Percentiles rank a stretch among this genome's conserved stretches.
phyloP scores from a whole-genome alignment of 2,329 filamentous ascomycete species.

The Beauveria varroae region DNA sequence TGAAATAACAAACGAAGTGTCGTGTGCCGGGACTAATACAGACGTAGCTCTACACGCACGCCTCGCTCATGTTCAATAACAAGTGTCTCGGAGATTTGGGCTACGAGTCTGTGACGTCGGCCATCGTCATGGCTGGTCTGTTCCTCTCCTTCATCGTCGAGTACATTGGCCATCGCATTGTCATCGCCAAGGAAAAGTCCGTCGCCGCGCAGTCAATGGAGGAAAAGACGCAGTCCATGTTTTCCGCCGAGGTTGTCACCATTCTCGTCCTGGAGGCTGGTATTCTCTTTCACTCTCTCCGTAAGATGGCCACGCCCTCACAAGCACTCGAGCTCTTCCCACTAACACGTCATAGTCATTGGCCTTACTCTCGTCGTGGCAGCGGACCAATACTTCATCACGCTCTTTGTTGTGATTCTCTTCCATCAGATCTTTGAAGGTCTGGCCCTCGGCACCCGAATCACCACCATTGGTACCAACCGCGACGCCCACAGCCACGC shows the following conservation, averaged over 20 bases:
- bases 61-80: constrained; percentile 64
- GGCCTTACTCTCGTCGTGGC: constrained; percentile 56
- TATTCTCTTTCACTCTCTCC: constrained; percentile 66
- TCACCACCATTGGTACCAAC: constrained; percentile 47
- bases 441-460: constrained; percentile 63
- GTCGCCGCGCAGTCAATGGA: constrained; percentile 18
- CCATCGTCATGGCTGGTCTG: constrained; percentile 66
- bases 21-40: not conserved
- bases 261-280: constrained; percentile 66
- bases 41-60: constrained; percentile 61
- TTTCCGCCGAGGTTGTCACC: constrained; percentile 44
- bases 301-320: constrained; percentile 31
- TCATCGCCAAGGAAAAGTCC: constrained; percentile 30
- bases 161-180: constrained; percentile 54
- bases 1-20: no score
- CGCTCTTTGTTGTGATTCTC: constrained; percentile 59
- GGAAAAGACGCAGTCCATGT: constrained; percentile 19
- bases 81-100: constrained; percentile 57
- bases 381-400: constrained; percentile 47
- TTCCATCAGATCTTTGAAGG: constrained; percentile 78
- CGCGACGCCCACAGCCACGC: constrained; percentile 11
- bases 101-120: constrained; percentile 63
- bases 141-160: constrained; percentile 68
- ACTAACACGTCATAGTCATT: constrained; percentile 40
- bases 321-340: not conserved